These are phyloP conservation scores for Myriosclerotinia scirpicola DNA, from an alignment of 2,329 filamentous ascomycete genomes.

Conservation along the genomic window DNA sequence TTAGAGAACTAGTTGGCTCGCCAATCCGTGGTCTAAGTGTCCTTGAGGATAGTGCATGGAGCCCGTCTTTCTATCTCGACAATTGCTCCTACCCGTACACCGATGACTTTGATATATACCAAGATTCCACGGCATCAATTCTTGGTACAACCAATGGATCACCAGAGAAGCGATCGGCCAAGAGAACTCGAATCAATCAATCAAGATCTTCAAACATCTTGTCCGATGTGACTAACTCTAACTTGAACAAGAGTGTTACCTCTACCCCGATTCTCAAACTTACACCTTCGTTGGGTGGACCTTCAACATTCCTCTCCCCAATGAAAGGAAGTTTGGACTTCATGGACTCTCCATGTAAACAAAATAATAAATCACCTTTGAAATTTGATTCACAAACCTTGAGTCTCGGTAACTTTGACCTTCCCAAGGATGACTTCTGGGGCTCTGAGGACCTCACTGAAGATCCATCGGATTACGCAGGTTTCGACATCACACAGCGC, in stretches of 20 bases:
- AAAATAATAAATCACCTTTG: conserved; percentile 37
- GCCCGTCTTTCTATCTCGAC: conserved; percentile 65
- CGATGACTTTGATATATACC: conserved; percentile 64
- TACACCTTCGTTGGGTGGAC: conserved; percentile 42
- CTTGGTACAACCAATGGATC: conserved; percentile 57
- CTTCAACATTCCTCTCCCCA: conserved; percentile 51
- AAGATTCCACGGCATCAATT: conserved; percentile 43
- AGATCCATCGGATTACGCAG: conserved; percentile 57
- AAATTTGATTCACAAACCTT: conserved; percentile 34
- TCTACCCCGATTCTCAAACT: conserved; percentile 54
- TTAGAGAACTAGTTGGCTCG: conserved; percentile 78
- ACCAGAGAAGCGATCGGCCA: conserved; percentile 63
- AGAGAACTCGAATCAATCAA: conserved; percentile 61
- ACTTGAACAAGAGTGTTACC: conserved; percentile 52
- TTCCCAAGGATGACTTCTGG: conserved; percentile 53
- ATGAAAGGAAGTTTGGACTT: conserved; percentile 52
- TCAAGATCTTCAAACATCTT: conserved; percentile 62
- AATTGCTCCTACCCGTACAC: conserved; percentile 53
- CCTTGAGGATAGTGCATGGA: conserved; percentile 58
- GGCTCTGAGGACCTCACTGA: conserved; percentile 57
- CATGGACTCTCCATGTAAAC: conserved; percentile 55
- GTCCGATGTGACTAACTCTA: conserved; percentile 51
- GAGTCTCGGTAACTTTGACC: conserved; percentile 32
- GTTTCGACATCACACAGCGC: conserved; percentile 71
- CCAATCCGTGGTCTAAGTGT: conserved; percentile 59